Base-by-base conservation (phyloP, 352 stramenopile genomes). In the Pythium folliculosum region DNA sequence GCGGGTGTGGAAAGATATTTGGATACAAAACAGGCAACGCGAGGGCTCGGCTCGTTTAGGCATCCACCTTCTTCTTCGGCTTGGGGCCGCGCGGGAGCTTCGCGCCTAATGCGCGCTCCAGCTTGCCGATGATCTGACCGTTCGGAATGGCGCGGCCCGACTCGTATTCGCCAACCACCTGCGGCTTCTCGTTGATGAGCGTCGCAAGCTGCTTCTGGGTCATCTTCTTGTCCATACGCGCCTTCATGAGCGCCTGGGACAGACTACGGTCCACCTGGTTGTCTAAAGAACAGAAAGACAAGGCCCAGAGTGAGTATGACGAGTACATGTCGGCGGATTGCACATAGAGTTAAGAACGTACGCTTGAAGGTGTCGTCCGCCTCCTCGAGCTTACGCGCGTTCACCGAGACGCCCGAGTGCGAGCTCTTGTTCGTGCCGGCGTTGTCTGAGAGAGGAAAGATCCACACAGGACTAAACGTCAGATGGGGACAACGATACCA, bases 161-260 rank as follows among this genome's bases (percentile, higher is more conserved):
- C 77, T 99, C 97, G 78, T 99, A 99, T 72, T 99, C 92, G 35
- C 86, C 94, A 38, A 99, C 95, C 16, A 99, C 84, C 76, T 99
- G 96, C 43, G 96, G 96, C 76, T 99, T 99, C 71, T 97, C 92
- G 73, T 97, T 98, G 65, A 98, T 97, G 51, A 82, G 73, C 12
- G 96, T 99, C 10, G 94, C 97, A 48, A 99, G 81, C 64, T 98
- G 88, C 75, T 99, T 99, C 86, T 99, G 97, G 23, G 96, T 98
- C 91, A 99, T 97, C 81, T 99, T 99, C 80, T 99, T 99, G 17
- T 92, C 96, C 63, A 87, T 95, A 17, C 97, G 93, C 22, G 96
- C 97, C 77, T 99, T 96, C 80, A 96, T 91, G 25, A 99, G 92
- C 17, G 95, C 92, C 77, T 99, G 84, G 48, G 88, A 92, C 22